Conservation (phyloP, 305 asterid species). For the Solanum hybrid region DNA sequence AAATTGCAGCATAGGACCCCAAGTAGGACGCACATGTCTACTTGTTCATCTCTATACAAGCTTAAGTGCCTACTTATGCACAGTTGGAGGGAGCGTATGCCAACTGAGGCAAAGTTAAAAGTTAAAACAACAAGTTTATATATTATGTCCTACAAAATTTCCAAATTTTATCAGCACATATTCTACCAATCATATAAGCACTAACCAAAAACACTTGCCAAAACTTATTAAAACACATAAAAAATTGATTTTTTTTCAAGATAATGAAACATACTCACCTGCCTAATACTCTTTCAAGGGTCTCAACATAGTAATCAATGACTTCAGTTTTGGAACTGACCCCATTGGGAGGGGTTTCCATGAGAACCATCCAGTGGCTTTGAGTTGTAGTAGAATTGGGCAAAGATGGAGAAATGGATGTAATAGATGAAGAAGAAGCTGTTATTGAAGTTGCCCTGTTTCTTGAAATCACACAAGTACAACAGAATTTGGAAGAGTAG, state of each 20-base stretch:
- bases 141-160: neutral
- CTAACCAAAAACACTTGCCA: neutral
- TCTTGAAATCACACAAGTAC: neutral
- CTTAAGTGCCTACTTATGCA: neutral
- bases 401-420: neutral
- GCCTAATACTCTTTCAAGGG: slow-evolving; percentile 52
- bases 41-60: neutral
- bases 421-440: slow-evolving; percentile 12
- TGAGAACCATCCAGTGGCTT: slow-evolving; percentile 67
- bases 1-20: neutral
- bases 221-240: neutral
- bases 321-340: slow-evolving; percentile 40
- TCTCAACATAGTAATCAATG: slow-evolving; percentile 60
- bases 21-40: too few relatives aligned
- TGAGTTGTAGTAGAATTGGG: slow-evolving; percentile 9
- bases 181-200: neutral
- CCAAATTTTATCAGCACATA: neutral
- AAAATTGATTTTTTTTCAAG: neutral
- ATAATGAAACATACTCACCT: slow-evolving; percentile 28
- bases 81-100: neutral
- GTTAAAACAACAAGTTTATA: neutral
- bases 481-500: slow-evolving; percentile 1
- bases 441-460: slow-evolving; percentile 13
- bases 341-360: slow-evolving; percentile 45
- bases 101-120: neutral